Evolutionary conservation across 2,329 filamentous ascomycete species (phyloP).

Genomic region (Cladosporium phlei): DNA sequence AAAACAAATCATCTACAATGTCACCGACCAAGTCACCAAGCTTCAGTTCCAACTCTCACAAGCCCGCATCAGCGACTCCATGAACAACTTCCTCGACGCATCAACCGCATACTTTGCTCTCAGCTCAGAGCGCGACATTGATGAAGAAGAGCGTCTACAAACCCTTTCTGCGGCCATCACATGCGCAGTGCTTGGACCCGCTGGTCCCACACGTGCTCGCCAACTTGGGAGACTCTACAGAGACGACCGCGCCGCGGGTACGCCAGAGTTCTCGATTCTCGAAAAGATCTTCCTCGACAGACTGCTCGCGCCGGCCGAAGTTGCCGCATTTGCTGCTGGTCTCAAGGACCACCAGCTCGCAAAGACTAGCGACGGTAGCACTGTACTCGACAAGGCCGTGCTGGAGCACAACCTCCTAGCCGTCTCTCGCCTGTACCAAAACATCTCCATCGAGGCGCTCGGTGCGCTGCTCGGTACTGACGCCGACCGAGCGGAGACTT

Average conservation of each 20-base stretch:
- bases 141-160: slow-evolving; percentile 78
- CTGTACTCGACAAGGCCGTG: slow-evolving; percentile 86
- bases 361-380: slow-evolving; percentile 81
- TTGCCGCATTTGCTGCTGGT: slow-evolving; percentile 75
- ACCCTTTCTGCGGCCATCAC: slow-evolving; percentile 83
- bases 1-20: slow-evolving; percentile 82
- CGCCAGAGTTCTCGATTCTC: slow-evolving; percentile 79
- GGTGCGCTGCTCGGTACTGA: slow-evolving; percentile 73
- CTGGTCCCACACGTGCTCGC: slow-evolving; percentile 76
- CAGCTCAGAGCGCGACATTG: slow-evolving; percentile 70
- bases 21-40: slow-evolving; percentile 67
- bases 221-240: slow-evolving; percentile 83
- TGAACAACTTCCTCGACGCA: slow-evolving; percentile 83
- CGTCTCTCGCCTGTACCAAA: slow-evolving; percentile 58
- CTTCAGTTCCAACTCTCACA: slow-evolving; percentile 88
- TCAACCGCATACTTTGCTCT: slow-evolving; percentile 84
- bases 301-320: slow-evolving; percentile 74
- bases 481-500: slow-evolving; percentile 78
- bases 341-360: slow-evolving; percentile 86
- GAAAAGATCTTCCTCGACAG: slow-evolving; percentile 98
- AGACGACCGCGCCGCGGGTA: slow-evolving; percentile 72
- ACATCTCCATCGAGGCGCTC: slow-evolving; percentile 60
- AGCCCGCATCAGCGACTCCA: slow-evolving; percentile 86
- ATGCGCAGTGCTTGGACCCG: slow-evolving; percentile 87
- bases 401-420: slow-evolving; percentile 93